phyloP scores from a whole-genome alignment of 306 rosid species.

The Corylus heterophylla region DNA sequence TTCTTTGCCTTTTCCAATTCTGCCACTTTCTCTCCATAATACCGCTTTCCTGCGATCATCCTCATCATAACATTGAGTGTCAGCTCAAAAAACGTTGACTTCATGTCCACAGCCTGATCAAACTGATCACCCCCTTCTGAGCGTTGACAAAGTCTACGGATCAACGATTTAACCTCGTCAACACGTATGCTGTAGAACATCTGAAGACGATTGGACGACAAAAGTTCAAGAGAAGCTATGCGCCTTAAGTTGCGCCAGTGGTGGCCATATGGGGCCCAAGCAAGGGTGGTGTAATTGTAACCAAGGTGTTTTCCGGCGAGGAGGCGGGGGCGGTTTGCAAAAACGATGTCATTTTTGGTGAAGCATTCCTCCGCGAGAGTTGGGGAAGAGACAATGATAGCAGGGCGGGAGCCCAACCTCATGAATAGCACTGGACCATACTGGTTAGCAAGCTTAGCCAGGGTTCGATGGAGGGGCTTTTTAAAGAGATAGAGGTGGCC shows the following conservation, averaged over 20 bases:
- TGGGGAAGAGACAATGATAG: conserved; percentile 43
- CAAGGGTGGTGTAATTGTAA: conserved; percentile 37
- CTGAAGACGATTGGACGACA: conserved; percentile 35
- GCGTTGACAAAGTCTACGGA: conserved; percentile 8
- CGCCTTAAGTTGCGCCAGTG: conserved; percentile 49
- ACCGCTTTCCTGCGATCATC: conserved; percentile 38
- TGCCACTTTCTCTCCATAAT: conserved; percentile 23
- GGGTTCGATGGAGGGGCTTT: conserved; percentile 37
- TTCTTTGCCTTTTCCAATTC: conserved; percentile 13
- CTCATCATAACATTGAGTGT: conserved; percentile 39
- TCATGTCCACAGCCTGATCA: conserved; percentile 25
- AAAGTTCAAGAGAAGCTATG: conserved; percentile 32
- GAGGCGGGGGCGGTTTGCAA: conserved; percentile 42
- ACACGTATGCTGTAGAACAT: conserved; percentile 22
- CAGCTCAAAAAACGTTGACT: conserved; percentile 30
- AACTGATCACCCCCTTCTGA: not conserved
- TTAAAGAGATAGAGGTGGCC: conserved; percentile 45
- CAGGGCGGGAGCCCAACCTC: conserved; percentile 38
- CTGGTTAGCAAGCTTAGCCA: conserved; percentile 22
- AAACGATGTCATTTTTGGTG: conserved; percentile 28
- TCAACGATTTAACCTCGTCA: conserved; percentile 25
- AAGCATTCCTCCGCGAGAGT: conserved; percentile 40
- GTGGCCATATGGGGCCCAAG: conserved; percentile 41
- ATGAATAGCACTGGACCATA: conserved; percentile 37
- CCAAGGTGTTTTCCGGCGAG: conserved; percentile 44